Conservation (phyloP, 192 early-diverging fungal genomes). For the Polychytrium aggregatum region DNA sequence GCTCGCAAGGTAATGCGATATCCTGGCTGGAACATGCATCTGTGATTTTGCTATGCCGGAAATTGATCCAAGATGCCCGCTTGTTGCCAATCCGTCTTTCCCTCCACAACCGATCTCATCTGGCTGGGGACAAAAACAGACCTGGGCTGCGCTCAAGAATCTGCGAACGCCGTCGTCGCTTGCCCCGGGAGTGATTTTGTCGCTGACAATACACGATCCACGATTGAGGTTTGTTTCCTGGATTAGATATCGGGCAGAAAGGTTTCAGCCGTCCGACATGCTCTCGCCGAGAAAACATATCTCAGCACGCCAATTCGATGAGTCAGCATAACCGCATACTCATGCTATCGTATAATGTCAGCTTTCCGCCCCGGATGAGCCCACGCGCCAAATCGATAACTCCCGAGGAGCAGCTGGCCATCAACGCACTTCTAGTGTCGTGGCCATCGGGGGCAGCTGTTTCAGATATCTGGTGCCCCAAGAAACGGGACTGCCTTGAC, state of each 20-base stretch:
- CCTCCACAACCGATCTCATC: too few species aligned
- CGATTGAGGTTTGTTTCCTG: conserved; percentile 51
- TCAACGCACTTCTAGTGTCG: neutral
- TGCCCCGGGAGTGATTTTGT: conserved; percentile 69
- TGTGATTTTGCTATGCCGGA: conserved; percentile 8
- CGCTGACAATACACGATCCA: conserved; percentile 74
- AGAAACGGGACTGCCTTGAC: too few species aligned
- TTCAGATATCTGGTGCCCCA: conserved; percentile 9
- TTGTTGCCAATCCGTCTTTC: conserved; percentile 2
- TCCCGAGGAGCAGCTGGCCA: neutral
- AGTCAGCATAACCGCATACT: too few species aligned
- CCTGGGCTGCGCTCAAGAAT: conserved; percentile 21
- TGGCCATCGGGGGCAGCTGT: conserved; percentile 17
- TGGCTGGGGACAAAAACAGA: too few species aligned
- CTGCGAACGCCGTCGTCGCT: conserved; percentile 59
- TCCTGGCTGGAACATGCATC: neutral
- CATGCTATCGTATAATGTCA: too few species aligned
- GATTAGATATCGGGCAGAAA: neutral
- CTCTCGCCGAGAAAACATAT: too few species aligned
- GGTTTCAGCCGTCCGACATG: conserved; percentile 29
- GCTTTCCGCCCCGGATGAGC: too few species aligned
- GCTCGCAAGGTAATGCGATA: conserved; percentile 24
- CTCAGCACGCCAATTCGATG: too few species aligned
- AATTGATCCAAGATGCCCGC: conserved; percentile 2
- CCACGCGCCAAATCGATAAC: conserved; percentile 1